Evolutionary conservation across 1,284 basidiomycete species (phyloP).

Genomic region (Sanguinoderma infundibulare): DNA sequence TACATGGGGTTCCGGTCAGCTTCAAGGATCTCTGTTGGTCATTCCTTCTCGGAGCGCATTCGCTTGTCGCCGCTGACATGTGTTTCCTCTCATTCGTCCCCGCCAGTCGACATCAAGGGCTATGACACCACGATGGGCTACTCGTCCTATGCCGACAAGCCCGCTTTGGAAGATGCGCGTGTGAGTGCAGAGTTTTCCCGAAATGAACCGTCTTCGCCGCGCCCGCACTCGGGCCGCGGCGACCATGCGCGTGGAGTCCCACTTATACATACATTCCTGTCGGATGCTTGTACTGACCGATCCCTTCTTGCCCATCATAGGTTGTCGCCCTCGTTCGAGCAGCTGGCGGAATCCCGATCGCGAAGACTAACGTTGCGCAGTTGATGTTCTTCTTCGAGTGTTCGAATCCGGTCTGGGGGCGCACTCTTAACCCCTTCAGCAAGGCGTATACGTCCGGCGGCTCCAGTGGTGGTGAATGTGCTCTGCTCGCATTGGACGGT

Average conservation of each 20-base stretch:
- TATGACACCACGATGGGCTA: constrained; percentile 78
- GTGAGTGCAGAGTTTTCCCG: background rate
- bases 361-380: constrained; percentile 81
- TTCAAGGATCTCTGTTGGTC: constrained; percentile 72
- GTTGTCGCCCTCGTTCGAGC: constrained; percentile 49
- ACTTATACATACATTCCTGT: background rate
- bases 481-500: constrained; percentile 77
- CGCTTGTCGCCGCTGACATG: constrained; percentile 2
- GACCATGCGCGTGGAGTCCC: no score
- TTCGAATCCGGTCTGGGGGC: constrained; percentile 81
- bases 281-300: background rate
- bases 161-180: constrained; percentile 48
- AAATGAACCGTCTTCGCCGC: background rate
- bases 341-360: constrained; percentile 62
- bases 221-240: background rate
- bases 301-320: constrained; percentile 28
- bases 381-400: constrained; percentile 90
- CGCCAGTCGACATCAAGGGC: constrained; percentile 58
- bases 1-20: constrained; percentile 85
- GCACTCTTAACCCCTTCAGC: constrained; percentile 74
- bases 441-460: constrained; percentile 73
- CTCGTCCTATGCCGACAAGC: constrained; percentile 67
- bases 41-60: background rate
- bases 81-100: background rate
- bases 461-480: constrained; percentile 80